A percentile compares a stretch with the other conserved stretches of the same genome.
Conservation (phyloP, 495 filamentous ascomycete species). For the Jackrogersella multiformis region DNA sequence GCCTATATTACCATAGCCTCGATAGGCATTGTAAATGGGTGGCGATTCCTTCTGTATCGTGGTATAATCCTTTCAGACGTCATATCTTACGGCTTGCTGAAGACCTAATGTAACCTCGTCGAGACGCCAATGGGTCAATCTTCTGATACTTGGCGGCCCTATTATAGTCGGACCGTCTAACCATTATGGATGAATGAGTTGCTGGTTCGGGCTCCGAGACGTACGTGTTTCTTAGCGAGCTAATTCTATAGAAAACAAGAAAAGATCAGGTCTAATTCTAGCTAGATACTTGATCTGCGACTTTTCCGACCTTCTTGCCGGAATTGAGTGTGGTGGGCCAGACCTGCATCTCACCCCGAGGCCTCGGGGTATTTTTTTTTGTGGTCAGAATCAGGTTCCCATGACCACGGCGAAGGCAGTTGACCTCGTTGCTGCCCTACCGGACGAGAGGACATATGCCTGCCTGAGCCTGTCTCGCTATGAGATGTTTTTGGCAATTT, state of each 20-base stretch:
- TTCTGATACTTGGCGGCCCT: constrained; percentile 15
- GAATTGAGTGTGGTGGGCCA: constrained; percentile 14
- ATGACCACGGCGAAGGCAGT: constrained; percentile 9
- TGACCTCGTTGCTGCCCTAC: constrained; percentile 37
- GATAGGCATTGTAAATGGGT: constrained; percentile 29
- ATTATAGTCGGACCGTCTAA: constrained; percentile 23
- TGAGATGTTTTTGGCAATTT: constrained; percentile 18
- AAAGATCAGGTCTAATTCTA: constrained; percentile 1
- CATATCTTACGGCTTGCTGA: constrained; percentile 7
- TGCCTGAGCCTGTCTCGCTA: constrained; percentile 14
- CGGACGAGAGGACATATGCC: constrained; percentile 29
- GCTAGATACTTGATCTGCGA: constrained; percentile 11
- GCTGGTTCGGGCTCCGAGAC: constrained; percentile 12
- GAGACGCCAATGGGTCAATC: constrained; percentile 5
- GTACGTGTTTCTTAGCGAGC: constrained; percentile 25
- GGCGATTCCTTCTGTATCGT: constrained; percentile 11
- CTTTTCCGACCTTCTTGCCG: constrained; percentile 7
- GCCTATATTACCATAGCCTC: constrained; percentile 15
- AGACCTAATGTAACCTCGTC: constrained; percentile 27
- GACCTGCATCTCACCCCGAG: constrained; percentile 8
- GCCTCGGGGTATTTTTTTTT: background rate
- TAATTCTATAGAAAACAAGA: constrained; percentile 14
- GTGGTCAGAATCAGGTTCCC: constrained; percentile 26
- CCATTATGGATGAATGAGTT: constrained; percentile 33
- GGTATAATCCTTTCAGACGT: constrained; percentile 9